Base-by-base conservation (phyloP, 441 rosid genomes). In the Aleurites moluccanus region DNA sequence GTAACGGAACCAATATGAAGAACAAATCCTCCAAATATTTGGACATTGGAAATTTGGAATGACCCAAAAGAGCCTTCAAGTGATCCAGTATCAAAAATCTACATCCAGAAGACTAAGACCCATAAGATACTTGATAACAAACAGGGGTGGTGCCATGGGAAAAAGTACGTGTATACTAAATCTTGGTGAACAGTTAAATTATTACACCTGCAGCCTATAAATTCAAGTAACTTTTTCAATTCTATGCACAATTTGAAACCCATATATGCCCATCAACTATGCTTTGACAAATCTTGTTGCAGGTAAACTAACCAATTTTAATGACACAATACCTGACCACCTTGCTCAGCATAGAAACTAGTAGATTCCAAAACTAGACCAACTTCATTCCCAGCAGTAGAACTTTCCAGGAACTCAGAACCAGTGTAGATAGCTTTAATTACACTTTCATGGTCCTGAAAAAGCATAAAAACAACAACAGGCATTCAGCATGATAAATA, bases 301-400 rank as follows among this genome's bases (percentile, higher is more conserved):
- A 66, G 70, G 42, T 42, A 52, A 35, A 15, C 2, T 33, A 63
- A 20, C 52, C 52, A 57, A 73, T 73, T 69, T 38, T 18, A 74
- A 70, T 23, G 1, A 35, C 56, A 69, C 15, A 50, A 75, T 88
- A 96, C 99, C 98, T 96, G 99, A 77, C 99, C 99, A 84, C 99
- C 99, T 90, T 93, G 98, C 86, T 96, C 99, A 38, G 99, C 97
- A 79, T 96, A 96, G 88, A 96, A 96, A 77, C 93, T 89, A 9
- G 97, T 89, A 40, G 97, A 92, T 56, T 85, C 90, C 83, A 93
- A 77, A 67, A 96, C 84, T 59, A 96, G 75, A 73, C 97, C 97
- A 82, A 91, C 90, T 55, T 92, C 96, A 76, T 73, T 60, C 10
- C 83, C 87, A 78, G 70, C 61, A 62, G 76, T 78, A 50, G 83